A percentile compares a stretch with the other conserved stretches of the same genome.
Evolutionary conservation across 805 yeast species (phyloP).

Genomic region (Ogataea populi-albae): DNA sequence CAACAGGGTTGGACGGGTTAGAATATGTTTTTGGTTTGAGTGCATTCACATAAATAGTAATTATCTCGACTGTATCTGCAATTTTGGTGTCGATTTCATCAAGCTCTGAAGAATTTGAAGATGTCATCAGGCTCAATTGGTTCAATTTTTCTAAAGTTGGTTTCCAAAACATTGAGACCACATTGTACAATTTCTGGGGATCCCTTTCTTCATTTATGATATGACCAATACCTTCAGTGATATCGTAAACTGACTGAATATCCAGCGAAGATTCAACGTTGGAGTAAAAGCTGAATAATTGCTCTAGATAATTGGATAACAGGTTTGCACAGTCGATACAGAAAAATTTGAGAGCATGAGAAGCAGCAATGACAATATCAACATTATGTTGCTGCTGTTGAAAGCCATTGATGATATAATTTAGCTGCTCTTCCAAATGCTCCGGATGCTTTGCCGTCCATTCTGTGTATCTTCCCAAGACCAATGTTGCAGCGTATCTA

Average conservation of each 20-base stretch:
- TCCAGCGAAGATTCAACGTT: constrained; percentile 55
- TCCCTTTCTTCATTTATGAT: constrained; percentile 63
- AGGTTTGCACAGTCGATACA: constrained; percentile 83
- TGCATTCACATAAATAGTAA: constrained; percentile 57
- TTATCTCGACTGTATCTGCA: constrained; percentile 72
- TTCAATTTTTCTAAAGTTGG: constrained; percentile 56
- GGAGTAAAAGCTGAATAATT: constrained; percentile 70
- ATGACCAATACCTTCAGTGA: constrained; percentile 87
- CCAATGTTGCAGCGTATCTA: constrained; percentile 89
- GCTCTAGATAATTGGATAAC: constrained; percentile 66
- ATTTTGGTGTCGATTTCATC: constrained; percentile 44
- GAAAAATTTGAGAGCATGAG: constrained; percentile 90
- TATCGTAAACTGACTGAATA: constrained; percentile 66
- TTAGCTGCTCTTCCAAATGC: constrained; percentile 74
- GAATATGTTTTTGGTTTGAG: constrained; percentile 45
- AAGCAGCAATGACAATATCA: constrained; percentile 76
- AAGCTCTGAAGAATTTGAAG: constrained; percentile 16
- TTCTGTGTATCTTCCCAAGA: constrained; percentile 92
- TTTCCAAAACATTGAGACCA: constrained; percentile 60
- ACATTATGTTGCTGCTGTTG: constrained; percentile 28
- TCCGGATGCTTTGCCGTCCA: constrained; percentile 91
- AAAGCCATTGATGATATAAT: constrained; percentile 80
- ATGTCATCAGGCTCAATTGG: constrained; percentile 10
- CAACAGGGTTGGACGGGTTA: constrained; percentile 46
- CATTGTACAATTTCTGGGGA: constrained; percentile 46